Evolutionary conservation across 2,329 filamentous ascomycete species (phyloP), one percentile per base, ranked within the genome.

Genomic region (Aspergillus sp.): DNA sequence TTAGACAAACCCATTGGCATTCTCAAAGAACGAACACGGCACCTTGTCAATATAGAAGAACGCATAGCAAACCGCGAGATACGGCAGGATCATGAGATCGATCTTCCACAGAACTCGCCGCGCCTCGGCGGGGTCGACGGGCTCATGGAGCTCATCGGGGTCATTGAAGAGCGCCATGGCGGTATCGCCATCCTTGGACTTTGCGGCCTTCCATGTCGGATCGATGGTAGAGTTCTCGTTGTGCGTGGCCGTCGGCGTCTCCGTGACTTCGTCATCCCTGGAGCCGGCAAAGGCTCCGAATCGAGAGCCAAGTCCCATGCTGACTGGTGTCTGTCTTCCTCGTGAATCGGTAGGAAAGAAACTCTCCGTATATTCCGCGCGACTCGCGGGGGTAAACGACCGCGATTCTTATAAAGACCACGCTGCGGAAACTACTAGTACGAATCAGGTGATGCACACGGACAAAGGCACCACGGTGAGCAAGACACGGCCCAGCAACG

Each of bases 31-130:
- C n/a, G 16, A 23, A 7, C 21, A 4, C 11, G 16, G 5, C 31
- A 71, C 70, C 64, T 74, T 73, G 41, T 74, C 71, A 51, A 81
- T 79, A 52, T 80, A 81, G 54, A 77, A 77, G 62, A 81, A 81
- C 1, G 77, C 76, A 62, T 81, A 81, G 57, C 78, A 81, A 43
- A 82, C 77, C 2, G 75, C 76, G 34, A 82, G 63, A 53, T 80
- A 80, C 2, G 82, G 82, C n/a, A 85, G 55, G 55, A 85, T 82
- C 76, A 83, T 81, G 4, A 78, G 70, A 58, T 85, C 82, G 50
- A 85, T 81, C 64, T 83, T 85, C 58, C 79, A 71, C 14, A 81
- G 68, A 7, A 83, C 54, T 53, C 69, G 71, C 51, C 69, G 71
- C 56, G 77, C 76, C 57, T 82, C 78, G 2, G 61, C 70, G 0